Percentiles rank a stretch among this genome's conserved stretches.
These are phyloP conservation scores for Fusarium sp. DNA, from an alignment of 2,329 filamentous ascomycete species.

Conservation along the genomic window DNA sequence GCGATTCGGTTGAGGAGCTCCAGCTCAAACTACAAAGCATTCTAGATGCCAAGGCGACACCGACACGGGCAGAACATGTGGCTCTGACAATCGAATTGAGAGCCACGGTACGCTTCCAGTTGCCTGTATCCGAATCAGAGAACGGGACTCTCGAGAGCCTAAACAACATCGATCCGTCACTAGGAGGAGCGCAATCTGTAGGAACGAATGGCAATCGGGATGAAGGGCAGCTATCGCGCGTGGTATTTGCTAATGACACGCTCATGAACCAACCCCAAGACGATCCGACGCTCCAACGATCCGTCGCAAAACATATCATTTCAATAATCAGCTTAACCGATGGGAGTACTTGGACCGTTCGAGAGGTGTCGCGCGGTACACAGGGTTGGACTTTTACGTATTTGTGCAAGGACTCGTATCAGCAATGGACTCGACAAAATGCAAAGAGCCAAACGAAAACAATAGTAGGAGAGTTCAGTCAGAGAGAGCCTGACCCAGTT, in stretches of 20 bases:
- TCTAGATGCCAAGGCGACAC: constrained; percentile 54
- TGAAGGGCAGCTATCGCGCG: constrained; percentile 45
- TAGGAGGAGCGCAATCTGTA: constrained; percentile 43
- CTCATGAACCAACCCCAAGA: constrained; percentile 60
- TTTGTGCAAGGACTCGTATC: constrained; percentile 61
- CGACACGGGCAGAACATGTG: constrained; percentile 61
- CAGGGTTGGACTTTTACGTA: constrained; percentile 65
- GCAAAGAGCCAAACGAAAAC: constrained; percentile 52
- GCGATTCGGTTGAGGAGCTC: constrained; percentile 55
- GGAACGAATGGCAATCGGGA: constrained; percentile 6
- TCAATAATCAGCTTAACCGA: constrained; percentile 55
- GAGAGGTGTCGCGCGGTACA: constrained; percentile 54
- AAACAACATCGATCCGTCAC: constrained; percentile 48
- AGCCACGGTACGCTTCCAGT: constrained; percentile 54
- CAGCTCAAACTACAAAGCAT: constrained; percentile 54
- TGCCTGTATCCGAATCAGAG: constrained; percentile 51
- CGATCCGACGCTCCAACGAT: constrained; percentile 58
- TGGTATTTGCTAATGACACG: constrained; percentile 56
- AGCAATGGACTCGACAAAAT: constrained; percentile 60
- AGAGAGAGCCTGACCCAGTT: constrained; percentile 56
- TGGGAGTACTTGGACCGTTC: constrained; percentile 58
- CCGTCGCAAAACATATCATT: constrained; percentile 60
- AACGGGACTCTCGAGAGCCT: constrained; percentile 46
- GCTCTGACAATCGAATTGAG: constrained; percentile 58
- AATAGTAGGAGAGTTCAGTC: constrained; percentile 60